Evolutionary conservation across 257 asterid species (phyloP), one percentile per base, ranked within the genome.

Genomic region (Fraxinus americana): DNA sequence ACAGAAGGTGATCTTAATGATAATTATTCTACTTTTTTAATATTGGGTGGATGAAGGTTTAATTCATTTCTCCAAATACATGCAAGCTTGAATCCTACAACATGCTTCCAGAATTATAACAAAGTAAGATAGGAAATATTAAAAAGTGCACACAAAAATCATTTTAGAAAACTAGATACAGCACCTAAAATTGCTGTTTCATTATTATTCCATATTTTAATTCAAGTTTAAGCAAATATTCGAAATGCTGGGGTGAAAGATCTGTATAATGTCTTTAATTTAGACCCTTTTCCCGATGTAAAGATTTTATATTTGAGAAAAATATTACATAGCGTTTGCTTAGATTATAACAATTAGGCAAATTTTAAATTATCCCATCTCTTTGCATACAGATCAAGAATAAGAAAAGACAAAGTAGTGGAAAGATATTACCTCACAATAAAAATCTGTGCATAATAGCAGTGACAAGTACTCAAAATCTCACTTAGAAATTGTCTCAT

Each of bases 401-500:
- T 50, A 77, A 79, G 72, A 84, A 30, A 75, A 81, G 83, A 80
- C 66, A 83, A 73, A 79, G 59, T 72, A 73, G 65, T 71, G 52
- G 59, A 43, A 50, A 27, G 13, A 77, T 21, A 73, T 85, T 82
- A 89, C 92, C 94, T 86, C 79, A 85, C 61, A 36, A 79, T 19
- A 30, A 34, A 34, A 34, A 78, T 75, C 68, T 74, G 81, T 77
- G 80, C 82, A 75, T 81, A 39, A 39, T 77, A 84, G 87, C 87
- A 83, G 21, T 73, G 84, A 87, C 84, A 83, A 80, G 85, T 89
- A 86, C 89, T 84, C 86, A 90, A 82, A 83, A 93, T 92, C 96
- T 92, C 96, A 94, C 96, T 92, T 85, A 84, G 84, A 76, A 80
- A 52, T 85, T 90, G 90, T 90, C 87, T 80, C 80, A 85, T 87